Evolutionary conservation across 371 early-diverging fungal genomes (phyloP), one percentile per base, ranked within the genome.

Genomic region (Haplosporangium sp.): DNA sequence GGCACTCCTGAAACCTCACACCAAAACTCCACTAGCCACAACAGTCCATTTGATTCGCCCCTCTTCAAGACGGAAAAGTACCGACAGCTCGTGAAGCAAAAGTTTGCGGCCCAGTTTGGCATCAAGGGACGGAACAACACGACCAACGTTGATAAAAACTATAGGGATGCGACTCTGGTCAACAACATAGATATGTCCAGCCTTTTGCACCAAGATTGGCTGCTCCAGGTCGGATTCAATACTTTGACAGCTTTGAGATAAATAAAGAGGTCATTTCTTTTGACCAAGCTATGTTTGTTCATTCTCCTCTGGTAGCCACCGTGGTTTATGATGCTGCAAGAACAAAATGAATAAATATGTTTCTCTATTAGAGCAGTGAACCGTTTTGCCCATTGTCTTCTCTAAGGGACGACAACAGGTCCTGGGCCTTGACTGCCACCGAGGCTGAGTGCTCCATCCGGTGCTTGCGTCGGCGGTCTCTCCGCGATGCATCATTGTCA

Each of bases 341-440:
- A 29, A 29, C 29, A 29, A 29, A 29, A 29, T 29, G 29, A 29
- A 29, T 29, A 29, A 29, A 29, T 29, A 29, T 29, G 29, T 29
- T 29, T 29, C 4, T 29, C 38, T 73, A 73, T 29, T 73, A 64
- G 50, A 67, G 73, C 3, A 73, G 36, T 11, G 67, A 45, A 1
- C 55, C 16, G 12, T 67, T 58, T 41, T 51, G 59, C 0, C 51
- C 13, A 9, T 43, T 58, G 46, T 67, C 73, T 20, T 79, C 79
- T 5, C 79, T 48, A 21, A 79, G 64, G 1, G 73, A 79, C 14
- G 73, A 87, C n/a, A 93, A 74, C 60, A 93, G 85, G 75, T 93
- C 92, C 60, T 91, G 85, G 0, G 93, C 93, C 72, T 91, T 88
- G 42, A 87, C 73, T 13, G 88, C 86, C 8, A 92, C 85, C 58